phyloP scores from a whole-genome alignment of 2,329 filamentous ascomycete species.

The Mollisiaceae sp. region DNA sequence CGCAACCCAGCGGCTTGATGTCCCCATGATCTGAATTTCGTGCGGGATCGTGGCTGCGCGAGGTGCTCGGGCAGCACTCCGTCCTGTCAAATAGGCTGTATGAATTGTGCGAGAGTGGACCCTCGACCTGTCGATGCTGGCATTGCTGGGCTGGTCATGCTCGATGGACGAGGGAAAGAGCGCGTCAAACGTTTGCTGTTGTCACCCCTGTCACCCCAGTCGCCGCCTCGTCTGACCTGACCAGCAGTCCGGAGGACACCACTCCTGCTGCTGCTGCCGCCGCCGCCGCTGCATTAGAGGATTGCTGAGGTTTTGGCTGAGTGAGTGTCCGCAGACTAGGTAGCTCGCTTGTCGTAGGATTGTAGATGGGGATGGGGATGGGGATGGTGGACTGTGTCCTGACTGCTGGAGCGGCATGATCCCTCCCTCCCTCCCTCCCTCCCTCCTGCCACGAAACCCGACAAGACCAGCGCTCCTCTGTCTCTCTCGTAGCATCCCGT shows the following conservation, averaged over 20 bases:
- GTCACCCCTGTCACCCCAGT: neutral
- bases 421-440: neutral
- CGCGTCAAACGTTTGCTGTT: neutral
- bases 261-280: too few species aligned
- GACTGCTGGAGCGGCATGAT: neutral
- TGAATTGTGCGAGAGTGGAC: neutral
- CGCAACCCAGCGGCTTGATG: conserved; percentile 1
- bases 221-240: neutral
- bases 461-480: neutral
- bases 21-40: conserved; percentile 1
- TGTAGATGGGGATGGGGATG: neutral
- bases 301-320: neutral
- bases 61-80: neutral
- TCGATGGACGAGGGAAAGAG: neutral
- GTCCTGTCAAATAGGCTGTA: conserved; percentile 5
- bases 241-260: neutral
- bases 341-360: neutral
- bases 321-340: neutral
- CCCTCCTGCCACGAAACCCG: neutral
- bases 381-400: neutral
- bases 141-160: too few species aligned
- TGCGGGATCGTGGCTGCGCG: conserved; percentile 4
- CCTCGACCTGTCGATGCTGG: neutral
- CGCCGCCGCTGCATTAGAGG: neutral
- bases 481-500: neutral